Conservation (phyloP, 495 filamentous ascomycete species). For the Penicillium samsonianum region DNA sequence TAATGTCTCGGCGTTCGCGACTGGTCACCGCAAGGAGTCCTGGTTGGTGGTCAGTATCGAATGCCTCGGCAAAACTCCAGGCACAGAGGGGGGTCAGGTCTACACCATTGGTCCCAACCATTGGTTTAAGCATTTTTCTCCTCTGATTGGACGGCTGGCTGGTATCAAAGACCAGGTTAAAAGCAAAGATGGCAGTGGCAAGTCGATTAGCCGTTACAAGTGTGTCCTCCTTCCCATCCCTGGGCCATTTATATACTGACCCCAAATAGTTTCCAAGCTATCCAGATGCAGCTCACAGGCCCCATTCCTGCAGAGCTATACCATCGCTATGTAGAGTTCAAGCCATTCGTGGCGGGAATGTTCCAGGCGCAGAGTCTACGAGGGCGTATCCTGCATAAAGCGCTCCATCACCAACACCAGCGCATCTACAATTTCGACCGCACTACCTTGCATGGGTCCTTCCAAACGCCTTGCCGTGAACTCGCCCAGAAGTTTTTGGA, state of each 20-base stretch:
- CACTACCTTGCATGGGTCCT: conserved; percentile 66
- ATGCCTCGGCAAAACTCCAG: conserved; percentile 69
- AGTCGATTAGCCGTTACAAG: conserved; percentile 69
- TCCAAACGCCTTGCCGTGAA: conserved; percentile 56
- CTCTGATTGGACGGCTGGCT: conserved; percentile 79
- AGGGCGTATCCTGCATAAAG: conserved; percentile 76
- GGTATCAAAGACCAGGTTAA: conserved; percentile 68
- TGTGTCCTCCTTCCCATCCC: conserved; percentile 36
- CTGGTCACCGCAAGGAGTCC: conserved; percentile 54
- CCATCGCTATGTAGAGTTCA: conserved; percentile 90
- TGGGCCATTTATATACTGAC: conserved; percentile 8
- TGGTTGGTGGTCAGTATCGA: conserved; percentile 69
- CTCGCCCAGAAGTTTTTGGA: conserved; percentile 79
- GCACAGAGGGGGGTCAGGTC: conserved; percentile 70
- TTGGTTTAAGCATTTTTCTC: conserved; percentile 85
- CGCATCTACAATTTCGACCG: conserved; percentile 86
- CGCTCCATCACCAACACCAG: conserved; percentile 85
- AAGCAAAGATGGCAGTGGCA: conserved; percentile 46
- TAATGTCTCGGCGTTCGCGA: conserved; percentile 59
- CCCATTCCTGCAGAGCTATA: conserved; percentile 78
- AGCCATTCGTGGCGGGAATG: conserved; percentile 85
- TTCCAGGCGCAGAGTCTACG: conserved; percentile 75
- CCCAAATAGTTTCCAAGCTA: conserved; percentile 79
- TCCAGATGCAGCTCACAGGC: conserved; percentile 83
- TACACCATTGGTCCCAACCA: conserved; percentile 75